Base-by-base conservation (phyloP, 345 rosid genomes). In the Lepidium didymum region DNA sequence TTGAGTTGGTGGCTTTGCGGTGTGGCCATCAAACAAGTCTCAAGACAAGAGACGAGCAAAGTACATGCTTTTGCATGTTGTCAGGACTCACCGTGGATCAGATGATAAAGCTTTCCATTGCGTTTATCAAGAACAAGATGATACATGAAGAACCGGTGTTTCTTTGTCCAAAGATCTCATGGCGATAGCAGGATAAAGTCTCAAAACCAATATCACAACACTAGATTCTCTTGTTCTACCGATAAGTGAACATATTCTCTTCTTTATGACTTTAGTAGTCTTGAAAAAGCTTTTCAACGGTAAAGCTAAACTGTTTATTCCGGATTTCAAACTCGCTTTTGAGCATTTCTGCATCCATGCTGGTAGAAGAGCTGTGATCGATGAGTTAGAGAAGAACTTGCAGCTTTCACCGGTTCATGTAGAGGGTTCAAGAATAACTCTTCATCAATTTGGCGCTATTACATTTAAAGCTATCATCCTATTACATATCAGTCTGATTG, bases 271-370 rank as follows among this genome's bases (percentile, higher is more conserved):
- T 6, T 57, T 81, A 2, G 72, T 69, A 2, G 67, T 38, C n/a
- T n/a, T n/a, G 7, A 78, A 73, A 75, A 79, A 73, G 65, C 49
- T 79, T 7, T 81, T 76, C 8, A 78, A 75, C 62, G 49, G 69
- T 12, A 79, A 77, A 63, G 49, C 64, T 6, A 79, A 76, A 60
- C 76, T 79, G 1, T 79, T 79, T 61, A 82, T 79, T 0, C 83
- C 85, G 16, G 83, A 79, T 60, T 82, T 82, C 41, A 82, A 77
- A 27, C 77, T 77, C 7, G 85, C 85, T n/a, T 82, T 79, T 16
- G 81, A 82, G 38, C 83, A 82, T 70, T 82, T 82, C 25, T 77
- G 84, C 66, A 80, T 85, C 59, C 89, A 85, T 53, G 83, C 84
- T 6, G 88, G 88, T 14, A 86, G 88, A 9, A 73, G 82, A 41